Evolutionary conservation across 768 basidiomycete species (phyloP), one percentile per base, ranked within the genome.

Genomic region (Cytidiella melzeri): DNA sequence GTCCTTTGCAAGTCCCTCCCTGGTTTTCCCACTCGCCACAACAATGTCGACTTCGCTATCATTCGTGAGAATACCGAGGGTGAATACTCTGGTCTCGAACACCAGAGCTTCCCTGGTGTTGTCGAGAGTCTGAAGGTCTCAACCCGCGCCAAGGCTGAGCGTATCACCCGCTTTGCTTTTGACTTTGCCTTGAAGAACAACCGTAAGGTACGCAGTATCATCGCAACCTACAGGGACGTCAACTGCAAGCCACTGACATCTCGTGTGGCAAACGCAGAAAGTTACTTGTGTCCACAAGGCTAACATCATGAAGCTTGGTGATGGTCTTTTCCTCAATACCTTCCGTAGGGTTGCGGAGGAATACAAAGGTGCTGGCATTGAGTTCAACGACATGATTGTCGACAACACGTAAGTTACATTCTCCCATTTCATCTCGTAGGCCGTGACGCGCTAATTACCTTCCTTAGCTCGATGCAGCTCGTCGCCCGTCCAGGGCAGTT

Each of bases 11-110:
- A 98, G 71, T 92, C 95, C 41, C 81, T 98, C 45, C 91, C 92
- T 11, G 96, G 96, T 45, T 83, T 92, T 72, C 88, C 94, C 38
- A 98, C 96, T 30, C 87, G 96, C 55, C 96, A 99, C 70, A 75
- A 82, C 52, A 89, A 95, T 64, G 96, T 99, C 64, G 95, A 99
- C 71, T 96, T 97, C 66, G 94, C 91, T 61, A 94, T 99, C 69
- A 97, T 99, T 64, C 92, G 96, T 70, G 96, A 99, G 70, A 99
- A 99, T 73, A 99, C 96, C 13, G 96, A 99, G 76, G 96, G 96
- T 56, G 96, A 99, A 73, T 99, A 99, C 73, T 96, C 94, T 55
- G 96, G 96, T 41, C 73, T 99, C 53, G 96, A 99, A 67, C 96
- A 99, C 71, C 90, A 92, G 73, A 92, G 89, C 63, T 96, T 86